These are phyloP conservation scores for Tylopilus balloui DNA, from an alignment of 768 basidiomycete genomes.

Conservation along the genomic window DNA sequence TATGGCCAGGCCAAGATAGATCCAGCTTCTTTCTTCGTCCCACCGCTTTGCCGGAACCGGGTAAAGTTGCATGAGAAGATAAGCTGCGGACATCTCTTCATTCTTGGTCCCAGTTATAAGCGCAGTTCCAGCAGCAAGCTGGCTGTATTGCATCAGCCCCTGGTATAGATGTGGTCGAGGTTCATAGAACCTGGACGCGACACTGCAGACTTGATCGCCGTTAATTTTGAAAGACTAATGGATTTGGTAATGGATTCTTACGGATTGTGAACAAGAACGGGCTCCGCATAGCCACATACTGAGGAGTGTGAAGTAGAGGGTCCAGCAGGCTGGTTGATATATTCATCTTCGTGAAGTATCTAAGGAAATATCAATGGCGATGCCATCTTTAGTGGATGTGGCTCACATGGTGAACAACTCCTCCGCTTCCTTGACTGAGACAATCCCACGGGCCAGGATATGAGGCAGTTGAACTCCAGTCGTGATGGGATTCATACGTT, in stretches of 20 bases:
- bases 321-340: slow-evolving; percentile 75
- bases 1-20: slow-evolving; percentile 86
- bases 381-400: neutral
- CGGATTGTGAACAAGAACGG: slow-evolving; percentile 91
- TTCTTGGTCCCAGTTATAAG: slow-evolving; percentile 73
- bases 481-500: slow-evolving; percentile 36
- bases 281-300: slow-evolving; percentile 73
- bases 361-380: slow-evolving; percentile 27
- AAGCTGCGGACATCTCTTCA: slow-evolving; percentile 83
- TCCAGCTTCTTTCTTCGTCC: slow-evolving; percentile 89
- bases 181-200: slow-evolving; percentile 77
- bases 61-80: slow-evolving; percentile 74
- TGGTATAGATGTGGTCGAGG: slow-evolving; percentile 67
- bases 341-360: slow-evolving; percentile 78
- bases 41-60: slow-evolving; percentile 71
- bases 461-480: slow-evolving; percentile 52
- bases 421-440: slow-evolving; percentile 64
- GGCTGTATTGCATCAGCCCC: slow-evolving; percentile 69
- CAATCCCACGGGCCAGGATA: slow-evolving; percentile 60
- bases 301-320: slow-evolving; percentile 78
- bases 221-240: slow-evolving; percentile 2
- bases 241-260: slow-evolving; percentile 40
- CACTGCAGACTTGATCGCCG: slow-evolving; percentile 66
- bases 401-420: slow-evolving; percentile 67
- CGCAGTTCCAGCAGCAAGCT: slow-evolving; percentile 71